These are phyloP conservation scores for Xylariaceae sp. DNA, from an alignment of 2,329 filamentous ascomycete species.

Conservation along the genomic window DNA sequence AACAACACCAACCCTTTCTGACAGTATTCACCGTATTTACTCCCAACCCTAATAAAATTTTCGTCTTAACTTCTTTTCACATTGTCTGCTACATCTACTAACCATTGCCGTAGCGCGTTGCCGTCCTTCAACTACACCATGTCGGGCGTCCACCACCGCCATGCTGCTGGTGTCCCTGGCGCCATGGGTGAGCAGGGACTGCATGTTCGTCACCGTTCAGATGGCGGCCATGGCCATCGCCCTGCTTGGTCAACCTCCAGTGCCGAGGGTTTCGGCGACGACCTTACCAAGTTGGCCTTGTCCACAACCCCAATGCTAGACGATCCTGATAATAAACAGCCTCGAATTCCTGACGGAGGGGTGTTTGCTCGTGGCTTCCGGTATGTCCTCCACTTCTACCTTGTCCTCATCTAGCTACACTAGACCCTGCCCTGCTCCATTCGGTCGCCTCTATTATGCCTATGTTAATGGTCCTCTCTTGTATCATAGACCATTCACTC, in stretches of 20 bases:
- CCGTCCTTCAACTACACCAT: slow-evolving; percentile 2
- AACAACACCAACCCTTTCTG: no score
- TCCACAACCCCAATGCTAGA: slow-evolving; percentile 14
- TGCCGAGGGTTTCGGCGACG: slow-evolving; percentile 15
- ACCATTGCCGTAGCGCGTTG: background rate
- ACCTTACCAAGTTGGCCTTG: slow-evolving; percentile 7
- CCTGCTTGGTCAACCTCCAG: slow-evolving; percentile 19
- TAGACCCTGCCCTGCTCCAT: background rate
- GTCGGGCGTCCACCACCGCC: slow-evolving; percentile 14
- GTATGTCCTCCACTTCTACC: slow-evolving; percentile 17
- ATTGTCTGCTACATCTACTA: background rate
- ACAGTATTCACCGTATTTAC: no score
- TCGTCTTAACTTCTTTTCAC: background rate
- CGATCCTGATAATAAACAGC: slow-evolving; percentile 13
- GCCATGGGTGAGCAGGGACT: slow-evolving; percentile 4
- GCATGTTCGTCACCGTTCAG: slow-evolving; percentile 6
- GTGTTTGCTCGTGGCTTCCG: slow-evolving; percentile 21
- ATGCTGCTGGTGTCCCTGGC: slow-evolving; percentile 7
- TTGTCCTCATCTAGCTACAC: background rate
- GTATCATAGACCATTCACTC: slow-evolving; percentile 21
- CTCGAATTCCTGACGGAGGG: slow-evolving; percentile 14
- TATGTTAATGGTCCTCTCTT: slow-evolving; percentile 24
- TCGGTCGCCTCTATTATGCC: slow-evolving; percentile 4
- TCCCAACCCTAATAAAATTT: no score
- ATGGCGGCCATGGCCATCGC: slow-evolving; percentile 7